Base-by-base conservation (phyloP, 2,329 filamentous ascomycete species). In the Pseudogymnoascus sp. region DNA sequence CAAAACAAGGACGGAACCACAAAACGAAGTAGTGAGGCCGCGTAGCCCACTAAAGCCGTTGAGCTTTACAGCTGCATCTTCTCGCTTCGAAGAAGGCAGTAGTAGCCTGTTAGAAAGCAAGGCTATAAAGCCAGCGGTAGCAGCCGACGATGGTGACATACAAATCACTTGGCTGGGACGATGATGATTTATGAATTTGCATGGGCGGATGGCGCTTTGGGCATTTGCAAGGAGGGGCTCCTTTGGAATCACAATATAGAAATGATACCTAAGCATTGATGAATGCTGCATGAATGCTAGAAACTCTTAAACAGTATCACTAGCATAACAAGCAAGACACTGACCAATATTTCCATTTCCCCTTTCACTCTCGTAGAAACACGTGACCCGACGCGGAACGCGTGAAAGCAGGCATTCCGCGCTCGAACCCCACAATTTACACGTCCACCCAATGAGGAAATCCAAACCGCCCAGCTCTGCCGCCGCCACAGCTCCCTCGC, bases 31-130 rank as follows among this genome's bases (percentile, higher is more conserved):
- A 62, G 67, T 53, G 53, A 61, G 23, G 21, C 19, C 35, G 42
- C 59, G 29, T 21, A 46, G 40, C 46, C 29, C 29, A 46, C 33
- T 46, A 29, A 60, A 31, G 66, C 65, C 37, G 69, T 70, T 33
- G 63, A 70, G 70, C 56, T 63, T 72, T 50, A 64, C 65, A 68
- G 70, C 65, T 67, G 35, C 53, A 35, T 60, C 33, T 40, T 17
- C 42, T 35, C 31, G 11, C 17, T 46, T 29, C 10, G 35, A 37
- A 62, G 65, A 61, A 23, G 29, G 13, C 6, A 11, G 15, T n/a
- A 11, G 10, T n/a, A 11, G n/a, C 17, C n/a, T 56, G 11, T 15
- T 56, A 56, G 50, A 56, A 56, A 26, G n/a, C 29, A 56, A 56
- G 26, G 29, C 9, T 21, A 19, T 33, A 21, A 56, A 33, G 29